phyloP scores from a whole-genome alignment of 306 rosid species.

The Cicer bijugum region DNA sequence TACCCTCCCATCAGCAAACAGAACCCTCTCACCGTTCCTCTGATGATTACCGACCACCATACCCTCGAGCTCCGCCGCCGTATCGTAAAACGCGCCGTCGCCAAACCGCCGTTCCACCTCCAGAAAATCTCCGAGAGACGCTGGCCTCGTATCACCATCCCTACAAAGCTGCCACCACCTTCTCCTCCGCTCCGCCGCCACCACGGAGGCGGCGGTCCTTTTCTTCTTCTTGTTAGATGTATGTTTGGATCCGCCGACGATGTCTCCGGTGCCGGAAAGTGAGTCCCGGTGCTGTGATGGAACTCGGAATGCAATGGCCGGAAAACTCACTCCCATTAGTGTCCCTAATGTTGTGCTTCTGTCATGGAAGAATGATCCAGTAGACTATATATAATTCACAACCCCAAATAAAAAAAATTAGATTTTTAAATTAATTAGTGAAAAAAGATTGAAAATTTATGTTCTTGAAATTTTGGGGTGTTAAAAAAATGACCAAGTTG shows the following conservation, averaged over 20 bases:
- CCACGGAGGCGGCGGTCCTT: conserved; percentile 33
- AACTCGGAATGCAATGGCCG: conserved; percentile 78
- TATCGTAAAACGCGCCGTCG: conserved; percentile 75
- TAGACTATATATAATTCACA: conserved; percentile 63
- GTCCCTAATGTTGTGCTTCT: conserved; percentile 94
- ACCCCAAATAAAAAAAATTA: not conserved
- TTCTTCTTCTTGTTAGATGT: conserved; percentile 57
- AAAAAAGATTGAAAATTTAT: not conserved
- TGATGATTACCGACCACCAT: conserved; percentile 55
- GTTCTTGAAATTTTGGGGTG: conserved; percentile 39
- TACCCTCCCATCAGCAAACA: conserved; percentile 84
- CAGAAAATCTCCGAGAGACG: conserved; percentile 84
- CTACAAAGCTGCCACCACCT: conserved; percentile 94
- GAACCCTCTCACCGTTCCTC: conserved; percentile 57
- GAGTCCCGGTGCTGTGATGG: conserved; percentile 76
- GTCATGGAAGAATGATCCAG: conserved; percentile 97
- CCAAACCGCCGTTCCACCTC: conserved; percentile 92
- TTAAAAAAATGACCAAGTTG: not conserved
- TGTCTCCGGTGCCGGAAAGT: conserved; percentile 35
- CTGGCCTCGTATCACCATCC: conserved; percentile 72
- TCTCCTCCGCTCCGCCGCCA: conserved; percentile 62
- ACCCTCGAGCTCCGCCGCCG: conserved; percentile 89
- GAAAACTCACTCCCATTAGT: conserved; percentile 93
- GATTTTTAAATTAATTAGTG: not conserved
- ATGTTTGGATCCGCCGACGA: conserved; percentile 36